Evolutionary conservation across 75 land plant genomes (phyloP), one percentile per base, ranked within the genome.

Genomic region (Pinus tabuliformis): DNA sequence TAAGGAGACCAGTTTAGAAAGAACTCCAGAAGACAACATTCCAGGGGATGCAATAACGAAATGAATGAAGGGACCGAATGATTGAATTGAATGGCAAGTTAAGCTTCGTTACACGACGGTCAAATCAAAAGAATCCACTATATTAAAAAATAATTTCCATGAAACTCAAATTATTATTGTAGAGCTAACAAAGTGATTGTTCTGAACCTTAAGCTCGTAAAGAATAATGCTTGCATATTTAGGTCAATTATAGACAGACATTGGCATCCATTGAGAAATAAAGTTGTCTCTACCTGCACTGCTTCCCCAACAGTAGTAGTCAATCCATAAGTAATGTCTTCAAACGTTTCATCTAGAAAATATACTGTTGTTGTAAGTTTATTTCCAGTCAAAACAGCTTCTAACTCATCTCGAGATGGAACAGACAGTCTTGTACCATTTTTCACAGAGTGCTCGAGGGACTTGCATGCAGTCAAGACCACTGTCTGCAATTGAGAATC

Each of bases 261-360:
- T 37, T 20, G 36, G 49, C 70, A 66, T 12, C 1, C 37, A 66
- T 16, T 18, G 16, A 66, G n/a, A 6, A 39, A 3, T 18, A 65
- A n/a, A n/a, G 33, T 33, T 54, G 1, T 54, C 49, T 54, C 33
- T 72, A 83, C 84, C 84, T 81, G 77, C 39, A 84, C 76, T 59
- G 85, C 84, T 77, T 84, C 86, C 21, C 63, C 64, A 57, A 84
- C 80, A 56, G 84, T 84, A 2, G 86, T 84, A n/a, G 86, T 82
- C 70, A 84, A 77, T 62, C 83, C 86, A 73, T 84, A 84, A 18
- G 80, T 72, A 15, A 84, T 77, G 42, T 81, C 86, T 77, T 84
- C 86, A 73, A 72, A 84, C 49, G 86, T 84, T 62, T 81, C 79
- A 73, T 84, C 86, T 16, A 84, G 78, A 72, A 84, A 84, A 71